phyloP scores from a whole-genome alignment of 768 basidiomycete species.

The Chiua virens region DNA sequence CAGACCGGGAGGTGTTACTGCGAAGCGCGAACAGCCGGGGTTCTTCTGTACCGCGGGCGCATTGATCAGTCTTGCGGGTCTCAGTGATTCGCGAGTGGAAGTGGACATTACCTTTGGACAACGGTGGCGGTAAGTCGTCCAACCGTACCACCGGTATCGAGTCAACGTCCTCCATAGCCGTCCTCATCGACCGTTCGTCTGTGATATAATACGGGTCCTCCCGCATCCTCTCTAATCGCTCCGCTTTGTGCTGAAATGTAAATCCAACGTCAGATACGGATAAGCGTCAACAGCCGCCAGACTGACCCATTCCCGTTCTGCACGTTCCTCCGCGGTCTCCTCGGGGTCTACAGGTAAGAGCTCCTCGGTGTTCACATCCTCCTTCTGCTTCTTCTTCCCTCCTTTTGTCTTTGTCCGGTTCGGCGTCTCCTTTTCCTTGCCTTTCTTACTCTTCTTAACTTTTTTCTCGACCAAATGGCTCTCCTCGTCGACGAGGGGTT shows the following conservation, averaged over 20 bases:
- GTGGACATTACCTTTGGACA: conserved; percentile 31
- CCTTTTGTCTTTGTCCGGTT: conserved; percentile 31
- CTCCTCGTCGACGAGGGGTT: conserved; percentile 28
- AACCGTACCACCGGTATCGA: conserved; percentile 88
- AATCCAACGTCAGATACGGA: conserved; percentile 1
- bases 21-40: conserved; percentile 47
- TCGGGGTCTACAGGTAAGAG: conserved; percentile 40
- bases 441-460: conserved; percentile 43
- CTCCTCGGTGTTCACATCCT: conserved; percentile 22
- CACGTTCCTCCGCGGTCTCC: conserved; percentile 60
- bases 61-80: conserved; percentile 23
- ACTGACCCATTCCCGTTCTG: conserved; percentile 63
- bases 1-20: conserved; percentile 39
- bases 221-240: conserved; percentile 69
- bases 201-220: conserved; percentile 93
- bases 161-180: conserved; percentile 65
- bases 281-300: not conserved
- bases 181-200: conserved; percentile 51
- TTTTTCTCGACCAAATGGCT: conserved; percentile 40
- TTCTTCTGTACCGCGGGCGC: conserved; percentile 30
- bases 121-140: conserved; percentile 64
- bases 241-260: conserved; percentile 61
- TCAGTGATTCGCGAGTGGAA: too few species aligned
- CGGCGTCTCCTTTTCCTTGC: conserved; percentile 44
- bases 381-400: conserved; percentile 49